Base-by-base conservation (phyloP, 2,329 filamentous ascomycete genomes). In the Epichloe festucae region DNA sequence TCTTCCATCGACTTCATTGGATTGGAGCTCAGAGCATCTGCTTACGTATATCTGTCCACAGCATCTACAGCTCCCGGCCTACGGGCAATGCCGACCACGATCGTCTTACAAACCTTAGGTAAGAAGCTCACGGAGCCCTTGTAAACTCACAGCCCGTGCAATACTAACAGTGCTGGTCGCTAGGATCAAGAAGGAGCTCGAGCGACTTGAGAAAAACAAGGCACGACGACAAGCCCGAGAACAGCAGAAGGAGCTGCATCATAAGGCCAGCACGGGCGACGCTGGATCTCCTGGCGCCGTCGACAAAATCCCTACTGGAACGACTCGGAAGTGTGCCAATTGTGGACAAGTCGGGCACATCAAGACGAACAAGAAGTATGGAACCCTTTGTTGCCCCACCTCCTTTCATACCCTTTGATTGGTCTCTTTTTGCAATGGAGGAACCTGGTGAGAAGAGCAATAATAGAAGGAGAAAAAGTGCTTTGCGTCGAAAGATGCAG, bases 291-390 rank as follows among this genome's bases (percentile, higher is more conserved):
- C 77, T 23, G 76, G 75, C 53, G 60, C 65, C 34, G 57, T 57
- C 48, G 77, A 76, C 63, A 78, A 80, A 62, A 71, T 75, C 60
- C 72, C 73, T 54, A 77, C 72, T 46, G 82, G 84, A 55, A 94
- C 88, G 52, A 85, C 85, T 36, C 79, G 94, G 61, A 97, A 97
- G 73, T 98, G 93, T 71, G 93, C 93, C 58, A 97, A 96, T 68
- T 98, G 93, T 70, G 93, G 93, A 48, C 87, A 93, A 67, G 86
- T 95, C 51, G 93, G 93, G 35, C 93, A 98, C 64, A 98, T 98
- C 75, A 96, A 96, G 71, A 97, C 91, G 46, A 97, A 97, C 75
- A 95, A 96, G 73, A 97, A 96, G 89, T 93, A 79, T 70, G 76
- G 69, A 52, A 48, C 52, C 54, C 54, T 58, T 55, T 42, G 51